Evolutionary conservation across 176 grass and related monocot genomes (phyloP).

Genomic region (Thalia dealbata): DNA sequence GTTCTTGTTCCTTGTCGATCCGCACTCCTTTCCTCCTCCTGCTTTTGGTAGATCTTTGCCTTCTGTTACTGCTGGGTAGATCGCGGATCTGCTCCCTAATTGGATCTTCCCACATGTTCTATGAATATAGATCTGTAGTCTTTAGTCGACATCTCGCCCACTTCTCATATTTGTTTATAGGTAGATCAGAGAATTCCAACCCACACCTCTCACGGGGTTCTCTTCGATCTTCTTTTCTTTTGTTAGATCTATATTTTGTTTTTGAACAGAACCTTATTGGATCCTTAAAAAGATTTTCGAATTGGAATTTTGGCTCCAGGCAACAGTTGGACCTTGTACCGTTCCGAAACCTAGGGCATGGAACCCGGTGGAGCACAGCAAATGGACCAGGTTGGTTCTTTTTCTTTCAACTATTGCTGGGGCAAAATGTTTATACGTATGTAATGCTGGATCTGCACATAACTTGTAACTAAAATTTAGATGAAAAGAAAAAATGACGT

Average conservation of each 20-base stretch:
- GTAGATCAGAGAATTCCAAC: background rate
- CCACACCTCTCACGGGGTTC: background rate
- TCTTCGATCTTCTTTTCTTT: background rate
- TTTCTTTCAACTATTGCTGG: background rate
- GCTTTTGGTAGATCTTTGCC: background rate
- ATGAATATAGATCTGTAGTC: constrained; percentile 9
- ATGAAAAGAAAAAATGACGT: background rate
- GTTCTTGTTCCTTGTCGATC: background rate
- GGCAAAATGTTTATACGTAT: background rate
- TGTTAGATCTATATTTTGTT: background rate
- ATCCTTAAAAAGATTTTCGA: background rate
- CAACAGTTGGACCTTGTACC: constrained; percentile 75
- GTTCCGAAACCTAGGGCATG: constrained; percentile 72
- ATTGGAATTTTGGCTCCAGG: constrained; percentile 31
- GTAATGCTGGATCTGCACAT: background rate
- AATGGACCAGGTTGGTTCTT: constrained; percentile 79
- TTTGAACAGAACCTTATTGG: background rate
- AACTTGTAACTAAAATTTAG: background rate
- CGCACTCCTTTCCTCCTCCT: background rate
- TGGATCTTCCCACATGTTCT: constrained; percentile 6
- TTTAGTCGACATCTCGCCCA: background rate
- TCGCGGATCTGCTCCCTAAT: background rate
- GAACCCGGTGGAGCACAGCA: constrained; percentile 92
- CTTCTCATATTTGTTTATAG: background rate
- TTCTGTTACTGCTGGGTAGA: background rate